Base-by-base conservation (phyloP, 768 basidiomycete species). In the Lentinula aciculospora region DNA sequence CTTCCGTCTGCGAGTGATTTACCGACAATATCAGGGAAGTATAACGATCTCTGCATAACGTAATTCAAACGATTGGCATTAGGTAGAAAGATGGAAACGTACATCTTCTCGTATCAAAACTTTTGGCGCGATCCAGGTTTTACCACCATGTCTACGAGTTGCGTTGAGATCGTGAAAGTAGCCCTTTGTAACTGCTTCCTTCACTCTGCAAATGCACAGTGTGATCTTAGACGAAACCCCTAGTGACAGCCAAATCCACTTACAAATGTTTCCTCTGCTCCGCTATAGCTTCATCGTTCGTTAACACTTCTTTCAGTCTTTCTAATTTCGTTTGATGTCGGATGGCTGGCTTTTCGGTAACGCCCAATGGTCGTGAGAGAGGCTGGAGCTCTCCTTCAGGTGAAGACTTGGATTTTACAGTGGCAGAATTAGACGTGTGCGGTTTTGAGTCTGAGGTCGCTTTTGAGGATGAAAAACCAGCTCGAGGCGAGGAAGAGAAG, bases 31-130 rank as follows among this genome's bases (percentile, higher is more conserved):
- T 97, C 85, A 2, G 96, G 96, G 57, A 98, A 86, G 72, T 94
- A 97, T 3, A 95, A 74, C 15, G 96, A 85, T 86, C 86, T 89
- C 95, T 98, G 66, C 17, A 19, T 21, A 10, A 50, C 13, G 40
- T n/a, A 49, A 25, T 39, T n/a, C n/a, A n/a, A n/a, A n/a, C n/a
- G 17, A 21, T 47, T 5, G 32, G 53, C 17, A 3, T 32, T 54
- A 28, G n/a, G 12, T 27, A 9, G 36, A 19, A 49, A 25, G 13
- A 36, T 2, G 10, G 44, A 17, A 28, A 79, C 90, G 63, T 66
- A 95, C 95, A 62, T 96, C 92, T 74, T 94, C 91, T 28, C 86
- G 84, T 61, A 98, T 94, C 64, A 98, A 77, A 21, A 90, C 88
- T 21, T 81, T 84, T 1, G 94, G 95, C 10, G 94, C 94, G 53